Percentiles rank a stretch among this genome's conserved stretches.
Evolutionary conservation across 139 green algal species (phyloP).

Genomic region (Tetraselmis striata): DNA sequence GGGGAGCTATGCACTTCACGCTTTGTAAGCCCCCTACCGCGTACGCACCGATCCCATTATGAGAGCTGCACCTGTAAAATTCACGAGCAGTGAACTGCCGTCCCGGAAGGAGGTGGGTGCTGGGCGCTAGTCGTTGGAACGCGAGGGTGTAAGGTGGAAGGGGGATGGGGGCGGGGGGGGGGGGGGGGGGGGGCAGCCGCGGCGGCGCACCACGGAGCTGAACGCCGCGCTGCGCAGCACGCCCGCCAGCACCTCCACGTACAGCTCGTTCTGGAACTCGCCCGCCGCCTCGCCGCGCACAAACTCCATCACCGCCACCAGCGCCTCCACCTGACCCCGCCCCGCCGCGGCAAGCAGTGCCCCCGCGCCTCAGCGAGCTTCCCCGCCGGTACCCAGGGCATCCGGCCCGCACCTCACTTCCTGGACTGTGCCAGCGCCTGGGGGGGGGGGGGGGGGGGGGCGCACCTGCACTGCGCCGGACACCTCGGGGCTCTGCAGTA

Average conservation of each 20-base stretch:
- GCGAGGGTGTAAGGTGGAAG: too few species aligned
- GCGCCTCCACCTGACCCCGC: slow-evolving; percentile 28
- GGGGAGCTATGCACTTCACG: too few species aligned
- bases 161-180: background rate
- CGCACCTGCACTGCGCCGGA: slow-evolving; percentile 3
- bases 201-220: slow-evolving; percentile 22
- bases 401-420: slow-evolving; percentile 3
- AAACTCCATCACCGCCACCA: slow-evolving; percentile 52
- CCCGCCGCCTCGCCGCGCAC: slow-evolving; percentile 33
- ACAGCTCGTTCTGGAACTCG: slow-evolving; percentile 40
- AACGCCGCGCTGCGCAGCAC: slow-evolving; percentile 15
- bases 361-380: too few species aligned
- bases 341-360: background rate
- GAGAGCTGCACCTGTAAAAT: too few species aligned
- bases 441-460: background rate
- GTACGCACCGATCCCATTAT: too few species aligned
- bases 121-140: too few species aligned
- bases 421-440: background rate
- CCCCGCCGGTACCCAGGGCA: background rate
- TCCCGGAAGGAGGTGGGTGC: too few species aligned
- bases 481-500: slow-evolving; percentile 8
- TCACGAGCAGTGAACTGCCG: too few species aligned
- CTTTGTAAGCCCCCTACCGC: too few species aligned
- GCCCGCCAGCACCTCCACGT: slow-evolving; percentile 21
- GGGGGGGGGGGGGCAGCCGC: background rate